Percentiles rank a stretch among this genome's conserved stretches.
These are phyloP conservation scores for Colletotrichum siamense DNA, from an alignment of 2,329 filamentous ascomycete species.

Conservation along the genomic window DNA sequence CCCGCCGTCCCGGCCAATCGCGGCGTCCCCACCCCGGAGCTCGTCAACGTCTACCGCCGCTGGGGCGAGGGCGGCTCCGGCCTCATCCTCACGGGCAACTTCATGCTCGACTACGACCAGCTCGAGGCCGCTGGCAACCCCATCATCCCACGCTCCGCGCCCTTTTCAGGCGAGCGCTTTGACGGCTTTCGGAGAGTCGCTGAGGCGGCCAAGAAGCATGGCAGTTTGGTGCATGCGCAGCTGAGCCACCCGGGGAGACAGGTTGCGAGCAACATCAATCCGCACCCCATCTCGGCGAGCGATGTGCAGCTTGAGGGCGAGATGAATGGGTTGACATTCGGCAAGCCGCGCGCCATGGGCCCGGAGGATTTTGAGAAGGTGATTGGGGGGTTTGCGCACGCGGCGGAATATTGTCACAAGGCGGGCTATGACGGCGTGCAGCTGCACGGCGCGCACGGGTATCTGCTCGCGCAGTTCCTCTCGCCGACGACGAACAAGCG, in stretches of 20 bases:
- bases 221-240: conserved; percentile 63
- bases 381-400: conserved; percentile 60
- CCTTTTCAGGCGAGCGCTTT: conserved; percentile 63
- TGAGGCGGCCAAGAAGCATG: conserved; percentile 58
- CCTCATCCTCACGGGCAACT: conserved; percentile 63
- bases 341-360: conserved; percentile 55
- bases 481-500: conserved; percentile 46
- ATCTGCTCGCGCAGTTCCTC: conserved; percentile 51
- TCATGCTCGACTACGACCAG: conserved; percentile 64
- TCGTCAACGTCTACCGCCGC: conserved; percentile 59
- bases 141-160: conserved; percentile 58
- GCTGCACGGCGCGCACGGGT: conserved; percentile 55
- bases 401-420: conserved; percentile 61
- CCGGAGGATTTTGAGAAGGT: conserved; percentile 56
- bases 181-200: conserved; percentile 49
- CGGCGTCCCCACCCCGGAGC: conserved; percentile 43
- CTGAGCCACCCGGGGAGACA: conserved; percentile 69
- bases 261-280: conserved; percentile 34
- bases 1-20: conserved; percentile 55
- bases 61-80: conserved; percentile 62
- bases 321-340: conserved; percentile 53
- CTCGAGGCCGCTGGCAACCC: conserved; percentile 59
- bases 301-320: conserved; percentile 42
- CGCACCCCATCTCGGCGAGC: conserved; percentile 43
- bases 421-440: conserved; percentile 57